Evolutionary conservation across 2,329 filamentous ascomycete genomes (phyloP).

Genomic region (Cladobotryum protrusum): DNA sequence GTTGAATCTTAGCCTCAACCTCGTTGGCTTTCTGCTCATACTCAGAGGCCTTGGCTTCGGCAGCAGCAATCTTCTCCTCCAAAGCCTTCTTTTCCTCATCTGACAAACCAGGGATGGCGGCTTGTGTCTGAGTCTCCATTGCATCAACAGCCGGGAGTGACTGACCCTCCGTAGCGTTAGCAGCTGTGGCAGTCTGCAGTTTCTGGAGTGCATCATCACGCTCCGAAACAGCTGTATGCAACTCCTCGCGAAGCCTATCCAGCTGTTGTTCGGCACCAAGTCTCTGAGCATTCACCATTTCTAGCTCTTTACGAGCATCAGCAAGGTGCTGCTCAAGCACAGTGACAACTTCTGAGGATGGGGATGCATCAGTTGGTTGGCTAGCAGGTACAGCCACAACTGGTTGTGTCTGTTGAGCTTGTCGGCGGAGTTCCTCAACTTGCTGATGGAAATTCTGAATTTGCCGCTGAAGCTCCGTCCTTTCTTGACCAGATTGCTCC

Average conservation of each 20-base stretch:
- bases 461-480: conserved; percentile 35
- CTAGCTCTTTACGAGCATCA: conserved; percentile 54
- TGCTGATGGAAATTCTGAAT: conserved; percentile 38
- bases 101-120: conserved; percentile 31
- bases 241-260: conserved; percentile 46
- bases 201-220: conserved; percentile 52
- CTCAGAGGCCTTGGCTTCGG: conserved; percentile 57
- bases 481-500: conserved; percentile 27
- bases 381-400: conserved; percentile 27
- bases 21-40: conserved; percentile 58
- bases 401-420: conserved; percentile 22
- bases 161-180: conserved; percentile 1
- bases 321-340: conserved; percentile 45
- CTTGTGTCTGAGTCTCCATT: conserved; percentile 10
- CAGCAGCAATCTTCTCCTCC: conserved; percentile 54
- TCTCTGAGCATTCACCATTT: conserved; percentile 61
- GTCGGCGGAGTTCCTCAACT: conserved; percentile 32
- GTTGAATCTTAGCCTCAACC: conserved; percentile 56
- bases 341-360: conserved; percentile 40
- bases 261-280: conserved; percentile 60
- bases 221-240: conserved; percentile 57
- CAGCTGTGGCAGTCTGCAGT: conserved; percentile 21
- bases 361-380: conserved; percentile 30
- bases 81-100: conserved; percentile 55
- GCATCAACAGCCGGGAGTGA: background rate